A percentile compares a stretch with the other conserved stretches of the same genome.
phyloP scores from a whole-genome alignment of 2,329 filamentous ascomycete species.

The Teratosphaeriaceae sp. region DNA sequence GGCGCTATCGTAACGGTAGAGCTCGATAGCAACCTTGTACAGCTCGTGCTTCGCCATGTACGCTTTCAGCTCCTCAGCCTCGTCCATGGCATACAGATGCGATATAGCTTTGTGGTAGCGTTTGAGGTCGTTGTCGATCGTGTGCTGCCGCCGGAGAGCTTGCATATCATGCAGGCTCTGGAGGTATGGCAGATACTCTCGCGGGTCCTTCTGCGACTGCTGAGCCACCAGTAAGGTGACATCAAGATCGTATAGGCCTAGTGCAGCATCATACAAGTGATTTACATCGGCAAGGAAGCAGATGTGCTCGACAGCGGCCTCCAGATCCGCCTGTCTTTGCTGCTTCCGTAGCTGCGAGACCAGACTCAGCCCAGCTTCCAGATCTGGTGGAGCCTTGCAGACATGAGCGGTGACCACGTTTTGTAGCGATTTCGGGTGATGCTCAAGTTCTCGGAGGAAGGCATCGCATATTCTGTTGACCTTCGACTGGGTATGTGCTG shows the following conservation, averaged over 20 bases:
- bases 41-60: constrained; percentile 77
- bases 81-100: constrained; percentile 66
- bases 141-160: constrained; percentile 64
- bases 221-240: constrained; percentile 87
- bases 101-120: constrained; percentile 69
- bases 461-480: constrained; percentile 86
- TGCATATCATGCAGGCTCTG: constrained; percentile 74
- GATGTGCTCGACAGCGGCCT: constrained; percentile 90
- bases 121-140: constrained; percentile 81
- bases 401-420: constrained; percentile 94
- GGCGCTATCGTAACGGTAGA: constrained; percentile 75
- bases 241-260: constrained; percentile 88
- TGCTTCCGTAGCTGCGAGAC: constrained; percentile 62
- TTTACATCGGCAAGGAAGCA: constrained; percentile 96
- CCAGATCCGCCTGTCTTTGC: constrained; percentile 65
- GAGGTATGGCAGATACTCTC: constrained; percentile 92
- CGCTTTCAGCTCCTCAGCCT: constrained; percentile 67
- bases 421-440: constrained; percentile 63
- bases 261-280: constrained; percentile 78
- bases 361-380: constrained; percentile 75
- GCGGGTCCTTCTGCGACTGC: constrained; percentile 89
- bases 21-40: constrained; percentile 67
- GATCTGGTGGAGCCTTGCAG: constrained; percentile 84
- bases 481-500: constrained; percentile 47
- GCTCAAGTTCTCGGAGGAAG: constrained; percentile 61